A percentile compares a stretch with the other conserved stretches of the same genome.
These are phyloP conservation scores for Globisporangium cylindrosporum DNA, from an alignment of 352 stramenopile species.

Conservation along the genomic window DNA sequence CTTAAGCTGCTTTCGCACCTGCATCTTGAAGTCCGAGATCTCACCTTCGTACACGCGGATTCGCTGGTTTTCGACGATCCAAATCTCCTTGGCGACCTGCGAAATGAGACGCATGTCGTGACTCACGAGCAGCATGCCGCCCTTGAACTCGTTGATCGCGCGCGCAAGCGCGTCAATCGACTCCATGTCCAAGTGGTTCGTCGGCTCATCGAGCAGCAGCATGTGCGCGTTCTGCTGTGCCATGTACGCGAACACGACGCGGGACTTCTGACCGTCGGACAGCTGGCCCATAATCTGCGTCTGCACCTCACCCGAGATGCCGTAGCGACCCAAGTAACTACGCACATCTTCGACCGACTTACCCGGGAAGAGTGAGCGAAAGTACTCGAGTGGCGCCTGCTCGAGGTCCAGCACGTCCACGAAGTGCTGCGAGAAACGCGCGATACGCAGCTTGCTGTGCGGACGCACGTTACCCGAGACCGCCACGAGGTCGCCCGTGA, in stretches of 20 bases:
- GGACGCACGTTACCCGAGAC: constrained; percentile 93
- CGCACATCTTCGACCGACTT: constrained; percentile 94
- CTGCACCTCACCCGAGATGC: constrained; percentile 95
- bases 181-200: constrained; percentile 93
- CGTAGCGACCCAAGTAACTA: constrained; percentile 96
- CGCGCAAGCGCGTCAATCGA: constrained; percentile 97
- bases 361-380: constrained; percentile 91
- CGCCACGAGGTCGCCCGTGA: constrained; percentile 94
- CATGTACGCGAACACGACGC: constrained; percentile 98
- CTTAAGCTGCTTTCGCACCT: constrained; percentile 23
- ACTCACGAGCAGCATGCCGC: constrained; percentile 96
- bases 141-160: constrained; percentile 97
- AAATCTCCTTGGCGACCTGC: constrained; percentile 99
- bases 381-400: constrained; percentile 96
- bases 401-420: constrained; percentile 97
- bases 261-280: constrained; percentile 95
- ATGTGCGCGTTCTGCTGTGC: constrained; percentile 97
- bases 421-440: constrained; percentile 98
- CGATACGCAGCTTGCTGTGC: constrained; percentile 95
- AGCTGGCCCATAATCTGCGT: constrained; percentile 96
- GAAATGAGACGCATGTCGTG: constrained; percentile 99
- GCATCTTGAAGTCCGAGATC: constrained; percentile 97
- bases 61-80: constrained; percentile 96
- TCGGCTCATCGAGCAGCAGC: constrained; percentile 88
- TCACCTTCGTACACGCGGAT: constrained; percentile 96